phyloP scores from a whole-genome alignment of 2,329 filamentous ascomycete genomes.

The Pleomassaria siparia region DNA sequence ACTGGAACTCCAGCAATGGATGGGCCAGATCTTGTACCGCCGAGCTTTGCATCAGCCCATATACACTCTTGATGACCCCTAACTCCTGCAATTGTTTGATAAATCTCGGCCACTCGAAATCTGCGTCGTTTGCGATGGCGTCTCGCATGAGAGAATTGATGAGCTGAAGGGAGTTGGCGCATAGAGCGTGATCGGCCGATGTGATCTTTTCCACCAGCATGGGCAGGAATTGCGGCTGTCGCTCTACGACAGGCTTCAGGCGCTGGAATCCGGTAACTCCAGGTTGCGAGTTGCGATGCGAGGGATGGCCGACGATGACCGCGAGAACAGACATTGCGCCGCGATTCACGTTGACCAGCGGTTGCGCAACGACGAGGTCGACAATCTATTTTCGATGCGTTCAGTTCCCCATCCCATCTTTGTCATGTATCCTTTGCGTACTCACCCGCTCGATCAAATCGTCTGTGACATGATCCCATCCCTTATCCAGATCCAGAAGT shows the following conservation, averaged over 20 bases:
- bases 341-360: constrained; percentile 93
- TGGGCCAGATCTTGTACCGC: constrained; percentile 87
- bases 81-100: constrained; percentile 92
- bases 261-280: constrained; percentile 84
- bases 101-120: constrained; percentile 91
- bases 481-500: constrained; percentile 93
- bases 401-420: constrained; percentile 15
- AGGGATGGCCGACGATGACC: constrained; percentile 85
- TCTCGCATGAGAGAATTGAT: constrained; percentile 96
- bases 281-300: constrained; percentile 56
- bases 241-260: constrained; percentile 85
- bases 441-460: constrained; percentile 69
- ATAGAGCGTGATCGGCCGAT: constrained; percentile 91
- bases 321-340: constrained; percentile 97
- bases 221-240: constrained; percentile 92
- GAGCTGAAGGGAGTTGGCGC: constrained; percentile 90
- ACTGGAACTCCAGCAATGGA: constrained; percentile 90
- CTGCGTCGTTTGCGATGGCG: constrained; percentile 74
- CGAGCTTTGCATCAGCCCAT: constrained; percentile 88
- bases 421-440: constrained; percentile 4
- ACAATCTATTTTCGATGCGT: constrained; percentile 62
- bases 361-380: constrained; percentile 90
- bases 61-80: constrained; percentile 89
- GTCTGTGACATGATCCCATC: constrained; percentile 84
- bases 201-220: constrained; percentile 89